Evolutionary conservation across 2,329 filamentous ascomycete genomes (phyloP).

Genomic region (Colletotrichum zoysiae): DNA sequence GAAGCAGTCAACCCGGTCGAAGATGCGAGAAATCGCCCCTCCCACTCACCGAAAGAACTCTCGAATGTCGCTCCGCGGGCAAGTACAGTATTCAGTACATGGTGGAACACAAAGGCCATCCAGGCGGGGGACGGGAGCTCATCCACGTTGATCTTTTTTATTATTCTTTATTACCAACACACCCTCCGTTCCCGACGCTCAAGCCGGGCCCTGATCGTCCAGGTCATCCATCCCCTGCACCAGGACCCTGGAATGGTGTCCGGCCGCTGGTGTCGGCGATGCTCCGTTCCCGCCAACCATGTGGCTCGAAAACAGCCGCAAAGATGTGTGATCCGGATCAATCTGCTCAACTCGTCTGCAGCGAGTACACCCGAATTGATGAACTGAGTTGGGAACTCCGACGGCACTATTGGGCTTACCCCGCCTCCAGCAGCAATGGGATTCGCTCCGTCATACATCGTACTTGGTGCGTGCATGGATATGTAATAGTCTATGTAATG

Average conservation of each 20-base stretch:
- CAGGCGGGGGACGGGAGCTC: neutral
- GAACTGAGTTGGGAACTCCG: neutral
- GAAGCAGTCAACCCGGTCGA: neutral
- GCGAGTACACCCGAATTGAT: neutral
- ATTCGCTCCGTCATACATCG: neutral
- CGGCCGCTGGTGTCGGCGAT: neutral
- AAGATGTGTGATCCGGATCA: neutral
- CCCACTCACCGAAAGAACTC: neutral
- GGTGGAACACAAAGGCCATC: neutral
- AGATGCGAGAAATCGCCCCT: neutral
- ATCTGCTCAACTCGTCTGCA: neutral
- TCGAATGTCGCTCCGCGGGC: neutral
- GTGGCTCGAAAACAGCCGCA: conserved; percentile 2
- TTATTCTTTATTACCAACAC: too few species aligned
- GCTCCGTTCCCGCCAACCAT: conserved; percentile 14
- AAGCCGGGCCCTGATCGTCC: conserved; percentile 33
- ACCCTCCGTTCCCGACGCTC: conserved; percentile 23
- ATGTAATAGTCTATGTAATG: neutral
- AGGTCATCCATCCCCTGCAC: conserved; percentile 28
- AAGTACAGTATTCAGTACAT: neutral
- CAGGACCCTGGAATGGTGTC: conserved; percentile 30
- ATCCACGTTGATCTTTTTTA: neutral
- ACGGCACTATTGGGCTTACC: neutral
- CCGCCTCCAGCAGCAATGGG: conserved; percentile 4
- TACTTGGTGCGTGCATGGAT: neutral